Evolutionary conservation across 441 rosid genomes (phyloP).

Genomic region (Pelargonium australe): DNA sequence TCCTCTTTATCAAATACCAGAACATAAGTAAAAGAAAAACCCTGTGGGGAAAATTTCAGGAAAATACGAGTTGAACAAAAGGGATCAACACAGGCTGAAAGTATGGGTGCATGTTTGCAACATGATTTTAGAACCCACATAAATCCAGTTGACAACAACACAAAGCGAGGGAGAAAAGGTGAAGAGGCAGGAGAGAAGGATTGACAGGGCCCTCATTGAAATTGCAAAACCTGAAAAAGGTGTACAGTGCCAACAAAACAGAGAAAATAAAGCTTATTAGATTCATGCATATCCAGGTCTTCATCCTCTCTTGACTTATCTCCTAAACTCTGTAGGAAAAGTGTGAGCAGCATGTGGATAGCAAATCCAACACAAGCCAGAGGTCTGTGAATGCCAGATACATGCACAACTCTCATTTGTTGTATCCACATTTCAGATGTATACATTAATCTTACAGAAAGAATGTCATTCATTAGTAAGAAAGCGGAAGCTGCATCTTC

Average conservation of each 20-base stretch:
- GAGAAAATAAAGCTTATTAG: slow-evolving; percentile 1
- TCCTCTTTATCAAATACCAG: not conserved
- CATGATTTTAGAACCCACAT: not conserved
- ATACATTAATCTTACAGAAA: not conserved
- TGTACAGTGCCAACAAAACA: not conserved
- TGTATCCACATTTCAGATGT: not conserved
- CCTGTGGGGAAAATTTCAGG: slow-evolving; percentile 5
- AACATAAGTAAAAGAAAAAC: not conserved
- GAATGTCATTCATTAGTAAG: not conserved
- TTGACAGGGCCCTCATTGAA: not conserved
- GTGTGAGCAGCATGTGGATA: not conserved
- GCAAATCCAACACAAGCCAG: slow-evolving; percentile 1
- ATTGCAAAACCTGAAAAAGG: not conserved
- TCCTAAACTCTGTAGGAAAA: not conserved
- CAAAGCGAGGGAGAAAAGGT: not conserved
- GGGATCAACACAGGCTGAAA: not conserved
- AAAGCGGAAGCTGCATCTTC: not conserved
- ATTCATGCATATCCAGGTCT: not conserved
- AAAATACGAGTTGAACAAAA: not conserved
- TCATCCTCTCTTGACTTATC: not conserved
- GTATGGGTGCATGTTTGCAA: slow-evolving; percentile 4
- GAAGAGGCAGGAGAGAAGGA: not conserved
- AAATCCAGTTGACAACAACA: not conserved
- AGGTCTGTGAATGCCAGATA: not conserved
- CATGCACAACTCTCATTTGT: not conserved